A percentile compares a stretch with the other conserved stretches of the same genome.
Conservation (phyloP, 768 basidiomycete species). For the Solioccasus polychromus region DNA sequence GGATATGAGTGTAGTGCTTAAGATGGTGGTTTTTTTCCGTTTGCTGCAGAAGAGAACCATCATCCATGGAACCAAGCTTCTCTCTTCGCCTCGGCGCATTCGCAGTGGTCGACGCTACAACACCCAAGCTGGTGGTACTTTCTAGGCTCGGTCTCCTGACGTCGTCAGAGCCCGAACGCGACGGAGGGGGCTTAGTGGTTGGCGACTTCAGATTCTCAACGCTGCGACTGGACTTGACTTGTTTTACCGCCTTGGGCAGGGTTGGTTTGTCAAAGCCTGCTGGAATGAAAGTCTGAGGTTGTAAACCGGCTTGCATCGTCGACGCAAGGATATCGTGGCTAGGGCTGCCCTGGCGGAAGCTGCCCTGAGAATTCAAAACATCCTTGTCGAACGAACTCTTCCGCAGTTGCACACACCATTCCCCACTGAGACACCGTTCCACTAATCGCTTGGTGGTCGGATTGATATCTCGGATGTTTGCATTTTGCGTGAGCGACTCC, state of each 20-base stretch:
- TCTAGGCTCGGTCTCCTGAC: slow-evolving; percentile 41
- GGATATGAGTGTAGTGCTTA: slow-evolving; percentile 14
- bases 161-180: slow-evolving; percentile 35
- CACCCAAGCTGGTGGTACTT: slow-evolving; percentile 32
- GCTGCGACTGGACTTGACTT: slow-evolving; percentile 63
- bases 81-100: slow-evolving; percentile 22
- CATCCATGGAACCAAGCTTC: slow-evolving; percentile 27
- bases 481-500: slow-evolving; percentile 71
- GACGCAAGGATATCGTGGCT: slow-evolving; percentile 41
- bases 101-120: slow-evolving; percentile 25
- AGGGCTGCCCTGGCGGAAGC: slow-evolving; percentile 40
- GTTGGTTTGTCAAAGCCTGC: slow-evolving; percentile 11
- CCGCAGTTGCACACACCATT: slow-evolving; percentile 78
- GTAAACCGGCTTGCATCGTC: slow-evolving; percentile 29
- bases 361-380: slow-evolving; percentile 23
- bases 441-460: slow-evolving; percentile 90
- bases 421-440: slow-evolving; percentile 81
- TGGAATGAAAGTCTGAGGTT: neutral
- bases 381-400: slow-evolving; percentile 35
- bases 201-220: slow-evolving; percentile 52
- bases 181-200: slow-evolving; percentile 25
- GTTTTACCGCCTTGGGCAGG: slow-evolving; percentile 36
- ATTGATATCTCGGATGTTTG: slow-evolving; percentile 76
- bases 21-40: slow-evolving; percentile 16
- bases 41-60: slow-evolving; percentile 18